phyloP scores from a whole-genome alignment of 768 basidiomycete species.

The Roridomyces roridus region DNA sequence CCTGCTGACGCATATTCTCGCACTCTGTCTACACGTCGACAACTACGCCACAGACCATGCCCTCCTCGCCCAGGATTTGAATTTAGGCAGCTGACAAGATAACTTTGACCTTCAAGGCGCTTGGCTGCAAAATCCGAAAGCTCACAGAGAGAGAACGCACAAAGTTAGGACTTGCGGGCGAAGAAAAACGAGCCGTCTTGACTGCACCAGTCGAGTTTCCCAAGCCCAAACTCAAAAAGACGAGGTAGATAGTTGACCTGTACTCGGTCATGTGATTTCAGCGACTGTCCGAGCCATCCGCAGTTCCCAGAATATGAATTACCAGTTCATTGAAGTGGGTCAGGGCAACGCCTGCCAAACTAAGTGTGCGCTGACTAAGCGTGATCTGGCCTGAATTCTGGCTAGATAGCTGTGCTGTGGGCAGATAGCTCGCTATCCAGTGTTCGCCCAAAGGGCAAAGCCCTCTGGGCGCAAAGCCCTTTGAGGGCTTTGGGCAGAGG shows the following conservation, averaged over 20 bases:
- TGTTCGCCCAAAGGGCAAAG: no score
- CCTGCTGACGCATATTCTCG: conserved; percentile 80
- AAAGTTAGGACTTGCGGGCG: conserved; percentile 69
- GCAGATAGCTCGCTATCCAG: no score
- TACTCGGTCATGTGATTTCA: no score
- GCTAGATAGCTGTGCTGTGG: no score
- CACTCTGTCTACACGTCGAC: conserved; percentile 81
- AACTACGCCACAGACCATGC: conserved; percentile 75
- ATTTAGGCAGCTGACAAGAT: conserved; percentile 54
- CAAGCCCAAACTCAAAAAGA: conserved; percentile 55
- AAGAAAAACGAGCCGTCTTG: conserved; percentile 75
- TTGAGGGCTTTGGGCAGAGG: no score
- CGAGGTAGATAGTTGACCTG: conserved; percentile 11
- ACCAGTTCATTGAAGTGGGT: no score
- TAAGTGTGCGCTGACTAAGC: no score
- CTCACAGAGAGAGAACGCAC: conserved; percentile 68
- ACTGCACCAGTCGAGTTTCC: conserved; percentile 84
- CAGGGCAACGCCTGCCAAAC: no score
- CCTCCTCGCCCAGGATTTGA: conserved; percentile 75
- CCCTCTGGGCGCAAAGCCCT: no score
- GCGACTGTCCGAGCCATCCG: no score
- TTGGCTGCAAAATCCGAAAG: conserved; percentile 69
- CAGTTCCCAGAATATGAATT: no score
- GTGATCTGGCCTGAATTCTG: no score
- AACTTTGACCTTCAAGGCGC: conserved; percentile 53